phyloP scores from a whole-genome alignment of 805 yeast genomes.

The Ogataea corticis region DNA sequence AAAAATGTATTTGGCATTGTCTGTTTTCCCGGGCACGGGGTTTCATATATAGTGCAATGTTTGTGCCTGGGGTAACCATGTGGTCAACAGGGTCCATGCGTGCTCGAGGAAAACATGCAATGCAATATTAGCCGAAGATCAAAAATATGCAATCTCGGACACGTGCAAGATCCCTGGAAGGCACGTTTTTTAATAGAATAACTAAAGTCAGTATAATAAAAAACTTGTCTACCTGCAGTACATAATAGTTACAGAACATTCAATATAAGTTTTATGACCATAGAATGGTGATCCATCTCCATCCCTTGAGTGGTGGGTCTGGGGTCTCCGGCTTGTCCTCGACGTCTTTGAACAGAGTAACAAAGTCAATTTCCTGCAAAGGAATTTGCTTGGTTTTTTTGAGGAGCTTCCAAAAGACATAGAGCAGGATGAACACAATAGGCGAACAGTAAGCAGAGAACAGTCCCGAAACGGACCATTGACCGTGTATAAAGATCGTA shows the following conservation, averaged over 20 bases:
- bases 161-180: background rate
- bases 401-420: conserved; percentile 35
- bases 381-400: conserved; percentile 35
- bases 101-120: too few relatives aligned
- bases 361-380: conserved; percentile 44
- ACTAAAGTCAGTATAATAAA: too few relatives aligned
- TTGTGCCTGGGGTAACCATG: too few relatives aligned
- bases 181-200: too few relatives aligned
- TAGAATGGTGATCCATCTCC: conserved; percentile 16
- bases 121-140: too few relatives aligned
- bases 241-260: too few relatives aligned
- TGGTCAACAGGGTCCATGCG: too few relatives aligned
- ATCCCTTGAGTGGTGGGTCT: conserved; percentile 14
- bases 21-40: too few relatives aligned
- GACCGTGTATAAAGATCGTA: conserved; percentile 35
- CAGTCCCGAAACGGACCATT: conserved; percentile 29
- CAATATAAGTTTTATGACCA: conserved; percentile 19
- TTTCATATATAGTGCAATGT: too few relatives aligned
- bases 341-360: conserved; percentile 32
- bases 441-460: conserved; percentile 24
- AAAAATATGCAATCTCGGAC: background rate
- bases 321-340: conserved; percentile 34
- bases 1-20: too few relatives aligned
- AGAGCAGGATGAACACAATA: conserved; percentile 34
- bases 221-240: too few relatives aligned